Conservation (phyloP, 108 stramenopile genomes). For the Conticribra guillardii region DNA sequence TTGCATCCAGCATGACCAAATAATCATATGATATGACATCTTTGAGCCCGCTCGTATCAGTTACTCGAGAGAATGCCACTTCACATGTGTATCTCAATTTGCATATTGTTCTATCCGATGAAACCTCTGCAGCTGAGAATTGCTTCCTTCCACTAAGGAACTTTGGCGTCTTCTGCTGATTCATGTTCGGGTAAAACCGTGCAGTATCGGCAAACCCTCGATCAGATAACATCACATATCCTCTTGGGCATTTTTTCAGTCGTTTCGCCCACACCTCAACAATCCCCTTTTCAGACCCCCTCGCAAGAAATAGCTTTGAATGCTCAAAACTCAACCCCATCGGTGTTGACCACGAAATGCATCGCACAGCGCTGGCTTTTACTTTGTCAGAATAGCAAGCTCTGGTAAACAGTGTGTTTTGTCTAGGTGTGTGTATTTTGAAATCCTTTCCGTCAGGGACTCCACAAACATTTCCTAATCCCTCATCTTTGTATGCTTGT, state of each 20-base stretch:
- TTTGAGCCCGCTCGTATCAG: conserved; percentile 4
- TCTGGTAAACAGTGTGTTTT: conserved; percentile 14
- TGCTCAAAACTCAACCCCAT: conserved; percentile 19
- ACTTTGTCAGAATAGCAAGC: conserved; percentile 18
- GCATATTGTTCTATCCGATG: conserved; percentile 13
- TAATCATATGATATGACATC: conserved; percentile 19
- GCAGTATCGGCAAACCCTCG: conserved; percentile 12
- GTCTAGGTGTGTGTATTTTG: conserved; percentile 10
- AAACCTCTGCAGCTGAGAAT: conserved; percentile 11
- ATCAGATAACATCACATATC: conserved; percentile 19
- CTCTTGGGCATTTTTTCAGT: conserved; percentile 4
- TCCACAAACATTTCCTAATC: not conserved
- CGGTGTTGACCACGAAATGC: conserved; percentile 20
- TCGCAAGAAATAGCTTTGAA: conserved; percentile 16
- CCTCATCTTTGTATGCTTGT: conserved; percentile 11
- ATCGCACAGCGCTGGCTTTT: conserved; percentile 18
- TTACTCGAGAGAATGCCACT: conserved; percentile 16
- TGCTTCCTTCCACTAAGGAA: conserved; percentile 3
- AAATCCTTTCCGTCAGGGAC: conserved; percentile 21
- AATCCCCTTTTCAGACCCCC: conserved; percentile 10
- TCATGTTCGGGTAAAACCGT: conserved; percentile 5
- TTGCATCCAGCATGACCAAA: conserved; percentile 6
- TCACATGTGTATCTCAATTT: conserved; percentile 19
- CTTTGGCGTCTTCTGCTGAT: conserved; percentile 12
- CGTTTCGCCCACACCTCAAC: conserved; percentile 12